phyloP scores from a whole-genome alignment of 2,329 filamentous ascomycete species.

The Arthrinium phaeospermum region DNA sequence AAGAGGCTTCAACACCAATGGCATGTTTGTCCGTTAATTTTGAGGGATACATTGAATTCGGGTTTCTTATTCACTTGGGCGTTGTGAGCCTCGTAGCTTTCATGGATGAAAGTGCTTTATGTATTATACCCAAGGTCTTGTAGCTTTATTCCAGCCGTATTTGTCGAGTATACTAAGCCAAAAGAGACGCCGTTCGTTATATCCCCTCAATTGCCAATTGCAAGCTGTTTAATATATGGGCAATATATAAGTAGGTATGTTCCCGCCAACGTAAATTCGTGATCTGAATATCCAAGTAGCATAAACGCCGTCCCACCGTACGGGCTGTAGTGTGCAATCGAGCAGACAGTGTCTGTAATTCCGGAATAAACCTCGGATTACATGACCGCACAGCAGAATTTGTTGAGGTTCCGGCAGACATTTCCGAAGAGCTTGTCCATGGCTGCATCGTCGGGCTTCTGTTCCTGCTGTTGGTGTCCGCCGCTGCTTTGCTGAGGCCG shows the following conservation, averaged over 20 bases:
- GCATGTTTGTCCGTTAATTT: background rate
- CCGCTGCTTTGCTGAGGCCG: constrained; percentile 59
- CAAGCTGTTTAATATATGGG: background rate
- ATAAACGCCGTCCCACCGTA: background rate
- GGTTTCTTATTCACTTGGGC: background rate
- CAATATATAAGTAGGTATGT: background rate
- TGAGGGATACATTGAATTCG: background rate
- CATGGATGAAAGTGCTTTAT: background rate
- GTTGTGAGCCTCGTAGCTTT: background rate
- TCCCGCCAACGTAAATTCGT: background rate
- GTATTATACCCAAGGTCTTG: constrained; percentile 9
- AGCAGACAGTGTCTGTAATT: background rate
- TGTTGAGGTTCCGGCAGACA: background rate
- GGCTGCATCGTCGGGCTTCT: constrained; percentile 60
- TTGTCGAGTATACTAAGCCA: background rate
- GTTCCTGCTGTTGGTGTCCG: constrained; percentile 65
- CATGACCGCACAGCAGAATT: constrained; percentile 75
- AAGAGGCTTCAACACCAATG: background rate
- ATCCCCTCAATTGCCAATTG: background rate
- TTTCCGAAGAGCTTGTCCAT: constrained; percentile 8
- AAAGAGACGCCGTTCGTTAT: background rate
- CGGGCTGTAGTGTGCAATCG: background rate
- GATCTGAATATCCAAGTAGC: background rate
- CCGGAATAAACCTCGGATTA: constrained; percentile 40
- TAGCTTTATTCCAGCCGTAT: background rate